Conservation (phyloP, 805 yeast genomes). For the Teunomyces pallodes region DNA sequence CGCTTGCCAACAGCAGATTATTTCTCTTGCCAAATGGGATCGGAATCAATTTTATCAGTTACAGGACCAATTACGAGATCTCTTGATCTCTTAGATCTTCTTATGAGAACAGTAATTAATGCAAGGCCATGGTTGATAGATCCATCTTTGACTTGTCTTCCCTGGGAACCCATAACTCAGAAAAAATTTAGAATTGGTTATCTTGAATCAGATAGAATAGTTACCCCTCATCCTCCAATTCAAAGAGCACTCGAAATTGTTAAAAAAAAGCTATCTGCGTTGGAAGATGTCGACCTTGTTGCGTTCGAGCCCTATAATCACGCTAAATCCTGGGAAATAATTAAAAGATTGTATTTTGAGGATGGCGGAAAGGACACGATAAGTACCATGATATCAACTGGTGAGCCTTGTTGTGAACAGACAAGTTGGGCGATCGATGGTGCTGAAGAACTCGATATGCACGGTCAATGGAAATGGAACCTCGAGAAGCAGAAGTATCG, state of each 20-base stretch:
- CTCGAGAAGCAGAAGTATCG: conserved; percentile 56
- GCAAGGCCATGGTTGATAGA: conserved; percentile 48
- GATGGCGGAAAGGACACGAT: conserved; percentile 65
- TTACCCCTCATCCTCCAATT: conserved; percentile 59
- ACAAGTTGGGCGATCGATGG: conserved; percentile 59
- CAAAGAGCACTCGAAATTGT: conserved; percentile 53
- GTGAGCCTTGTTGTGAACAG: conserved; percentile 68
- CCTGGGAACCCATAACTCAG: conserved; percentile 42
- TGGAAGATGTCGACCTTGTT: conserved; percentile 47
- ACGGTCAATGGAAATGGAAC: conserved; percentile 57
- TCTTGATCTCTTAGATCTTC: conserved; percentile 37
- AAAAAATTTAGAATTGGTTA: conserved; percentile 44
- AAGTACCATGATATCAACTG: conserved; percentile 51
- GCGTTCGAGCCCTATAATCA: conserved; percentile 32
- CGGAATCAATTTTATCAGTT: conserved; percentile 36
- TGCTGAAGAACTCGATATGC: conserved; percentile 44
- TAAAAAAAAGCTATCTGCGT: conserved; percentile 27
- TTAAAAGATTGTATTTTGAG: conserved; percentile 44
- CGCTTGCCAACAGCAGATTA: conserved; percentile 39
- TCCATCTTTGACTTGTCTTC: conserved; percentile 48
- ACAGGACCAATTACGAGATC: conserved; percentile 48
- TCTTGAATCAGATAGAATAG: conserved; percentile 41
- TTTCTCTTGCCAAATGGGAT: conserved; percentile 34
- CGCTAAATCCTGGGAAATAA: background rate
- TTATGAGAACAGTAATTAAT: conserved; percentile 43